phyloP scores from a whole-genome alignment of 129 eudicot species.

The Lonicera japonica region DNA sequence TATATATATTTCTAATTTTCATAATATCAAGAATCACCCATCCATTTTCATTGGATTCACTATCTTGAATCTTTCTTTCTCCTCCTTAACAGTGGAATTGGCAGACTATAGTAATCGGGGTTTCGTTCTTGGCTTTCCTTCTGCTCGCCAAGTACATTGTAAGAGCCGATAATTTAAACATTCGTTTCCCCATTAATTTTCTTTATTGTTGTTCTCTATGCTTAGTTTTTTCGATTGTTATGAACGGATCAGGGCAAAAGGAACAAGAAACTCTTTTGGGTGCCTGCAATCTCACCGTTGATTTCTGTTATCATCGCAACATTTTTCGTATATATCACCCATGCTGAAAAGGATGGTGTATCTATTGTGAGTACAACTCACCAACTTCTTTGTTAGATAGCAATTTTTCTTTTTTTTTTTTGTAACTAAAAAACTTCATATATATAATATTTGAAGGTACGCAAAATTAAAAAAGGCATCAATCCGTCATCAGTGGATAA shows the following conservation, averaged over 20 bases:
- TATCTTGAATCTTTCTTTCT: not conserved
- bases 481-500: conserved; percentile 44
- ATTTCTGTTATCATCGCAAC: conserved; percentile 65
- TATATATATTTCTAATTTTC: not conserved
- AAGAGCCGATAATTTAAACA: conserved; percentile 17
- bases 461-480: conserved; percentile 44
- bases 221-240: not conserved
- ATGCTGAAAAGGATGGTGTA: conserved; percentile 53
- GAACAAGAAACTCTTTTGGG: conserved; percentile 64
- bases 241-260: conserved; percentile 56
- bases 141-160: conserved; percentile 60
- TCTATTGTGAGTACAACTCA: conserved; percentile 40
- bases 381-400: not conserved
- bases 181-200: not conserved
- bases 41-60: not conserved
- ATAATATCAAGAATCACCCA: not conserved
- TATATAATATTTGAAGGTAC: conserved; percentile 38
- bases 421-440: no score
- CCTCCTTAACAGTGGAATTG: conserved; percentile 73
- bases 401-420: no score
- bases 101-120: conserved; percentile 65
- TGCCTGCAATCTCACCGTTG: conserved; percentile 74
- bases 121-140: conserved; percentile 58
- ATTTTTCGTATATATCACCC: conserved; percentile 58
- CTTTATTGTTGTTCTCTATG: not conserved